These are phyloP conservation scores for Aleurites moluccanus DNA, from an alignment of 441 rosid species.

Conservation along the genomic window DNA sequence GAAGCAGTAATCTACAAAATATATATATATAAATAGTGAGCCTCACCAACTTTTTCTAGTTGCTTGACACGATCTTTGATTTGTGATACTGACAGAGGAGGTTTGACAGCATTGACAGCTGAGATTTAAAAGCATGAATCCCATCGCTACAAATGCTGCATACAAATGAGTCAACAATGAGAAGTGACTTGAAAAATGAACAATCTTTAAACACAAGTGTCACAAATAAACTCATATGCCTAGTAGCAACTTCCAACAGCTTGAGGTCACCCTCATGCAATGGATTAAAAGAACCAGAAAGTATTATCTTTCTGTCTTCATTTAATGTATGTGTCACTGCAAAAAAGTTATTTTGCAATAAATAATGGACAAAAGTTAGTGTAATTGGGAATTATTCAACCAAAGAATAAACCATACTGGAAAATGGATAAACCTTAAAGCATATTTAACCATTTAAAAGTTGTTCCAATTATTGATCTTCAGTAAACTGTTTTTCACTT, in stretches of 20 bases:
- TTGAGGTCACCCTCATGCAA: slow-evolving; percentile 86
- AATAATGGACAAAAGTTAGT: slow-evolving; percentile 13
- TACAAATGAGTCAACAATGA: slow-evolving; percentile 19
- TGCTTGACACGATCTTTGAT: slow-evolving; percentile 77
- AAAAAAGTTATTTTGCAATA: slow-evolving; percentile 10
- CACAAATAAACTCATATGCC: slow-evolving; percentile 44
- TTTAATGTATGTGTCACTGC: slow-evolving; percentile 23
- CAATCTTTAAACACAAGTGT: background rate
- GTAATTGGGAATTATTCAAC: slow-evolving; percentile 9
- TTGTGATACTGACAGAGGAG: slow-evolving; percentile 64
- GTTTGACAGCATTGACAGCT: slow-evolving; percentile 91
- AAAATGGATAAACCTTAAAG: slow-evolving; percentile 74
- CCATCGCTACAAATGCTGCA: slow-evolving; percentile 66
- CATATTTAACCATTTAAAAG: slow-evolving; percentile 61
- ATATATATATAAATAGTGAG: slow-evolving; percentile 15
- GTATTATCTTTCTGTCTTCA: slow-evolving; percentile 69
- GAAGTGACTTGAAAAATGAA: background rate
- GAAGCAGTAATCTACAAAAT: background rate
- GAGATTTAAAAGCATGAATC: slow-evolving; percentile 86
- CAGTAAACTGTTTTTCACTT: slow-evolving; percentile 52
- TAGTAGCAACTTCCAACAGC: slow-evolving; percentile 87
- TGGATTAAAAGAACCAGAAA: slow-evolving; percentile 91
- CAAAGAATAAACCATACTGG: slow-evolving; percentile 40
- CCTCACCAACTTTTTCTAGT: slow-evolving; percentile 72
- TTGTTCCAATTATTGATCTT: slow-evolving; percentile 78